Percentiles rank a stretch among this genome's conserved stretches.
These are phyloP conservation scores for Zygotorulaspora chibaensis DNA, from an alignment of 805 yeast genomes.

Conservation along the genomic window DNA sequence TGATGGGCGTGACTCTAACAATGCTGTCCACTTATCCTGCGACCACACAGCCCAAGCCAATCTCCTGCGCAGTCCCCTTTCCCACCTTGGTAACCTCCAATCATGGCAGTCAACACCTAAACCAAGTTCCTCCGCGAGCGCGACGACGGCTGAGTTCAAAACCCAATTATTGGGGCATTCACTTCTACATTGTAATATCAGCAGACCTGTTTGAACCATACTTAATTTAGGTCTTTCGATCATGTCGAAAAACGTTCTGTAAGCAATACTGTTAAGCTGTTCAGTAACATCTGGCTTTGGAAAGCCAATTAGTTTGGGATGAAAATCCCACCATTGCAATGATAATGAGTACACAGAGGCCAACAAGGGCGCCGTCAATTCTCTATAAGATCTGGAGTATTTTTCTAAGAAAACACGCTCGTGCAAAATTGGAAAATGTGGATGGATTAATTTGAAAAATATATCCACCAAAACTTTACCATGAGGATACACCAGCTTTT, in stretches of 20 bases:
- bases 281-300: constrained; percentile 72
- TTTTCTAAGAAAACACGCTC: constrained; percentile 89
- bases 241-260: constrained; percentile 62
- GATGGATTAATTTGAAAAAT: constrained; percentile 83
- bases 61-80: constrained; percentile 78
- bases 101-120: constrained; percentile 83
- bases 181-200: constrained; percentile 57
- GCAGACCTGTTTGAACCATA: constrained; percentile 84
- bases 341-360: constrained; percentile 90
- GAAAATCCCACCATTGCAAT: constrained; percentile 85
- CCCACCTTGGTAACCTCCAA: constrained; percentile 96
- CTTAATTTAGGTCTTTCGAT: constrained; percentile 84
- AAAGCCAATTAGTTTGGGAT: constrained; percentile 63
- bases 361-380: constrained; percentile 82
- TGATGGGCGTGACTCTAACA: constrained; percentile 80
- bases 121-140: constrained; percentile 86
- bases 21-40: constrained; percentile 87
- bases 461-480: constrained; percentile 77
- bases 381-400: constrained; percentile 85
- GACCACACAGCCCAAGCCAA: constrained; percentile 94
- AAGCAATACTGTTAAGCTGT: constrained; percentile 63
- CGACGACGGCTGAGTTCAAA: constrained; percentile 78
- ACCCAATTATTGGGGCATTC: constrained; percentile 76
- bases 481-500: constrained; percentile 83
- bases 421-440: constrained; percentile 86